Base-by-base conservation (phyloP, 2,329 filamentous ascomycete species). In the Rutstroemia sp. region DNA sequence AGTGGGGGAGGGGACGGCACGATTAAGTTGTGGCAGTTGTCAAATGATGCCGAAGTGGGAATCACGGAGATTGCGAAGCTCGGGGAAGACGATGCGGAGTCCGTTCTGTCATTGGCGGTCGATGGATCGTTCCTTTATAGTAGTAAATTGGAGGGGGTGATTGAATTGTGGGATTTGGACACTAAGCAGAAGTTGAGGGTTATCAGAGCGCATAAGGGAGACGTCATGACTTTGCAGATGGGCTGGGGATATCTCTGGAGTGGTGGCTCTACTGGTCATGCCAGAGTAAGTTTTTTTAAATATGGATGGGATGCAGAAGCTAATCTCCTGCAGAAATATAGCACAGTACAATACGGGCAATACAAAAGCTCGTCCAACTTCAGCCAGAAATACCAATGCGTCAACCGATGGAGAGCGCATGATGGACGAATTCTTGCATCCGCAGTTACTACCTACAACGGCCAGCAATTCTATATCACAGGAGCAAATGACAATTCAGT, bases 131-230 rank as follows among this genome's bases (percentile, higher is more conserved):
- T 99, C 62, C 78, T 99, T 4, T 99, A 97, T 69, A 90, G 88
- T 58, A 94, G 94, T 48, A 88, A 95, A 64, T 81, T 91, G 1
- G 85, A 89, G 41, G 95, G 94, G 21, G 82, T 95, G 51, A 83
- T 99, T 58, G 92, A 97, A 69, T 82, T 99, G 10, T 99, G 95
- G 92, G 95, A 99, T 69, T 78, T 99, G 14, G 92, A 97, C 69
- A 97, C 94, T 0, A 85, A 87, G 54, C 94, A 99, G 72, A 85
- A 94, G 49, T 79, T 99, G 46, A 81, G 94, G 57, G 91, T 90
- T 18, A 87, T 99, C 67, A 91, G 88, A 67, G 84, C 87, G 0
- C 87, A 91, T 64, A 82, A 82, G 37, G 86, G 85, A 45, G 90
- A 97, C 69, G 82, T 97, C 49, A 90, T 95, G 77, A 87, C 90